A percentile compares a stretch with the other conserved stretches of the same genome.
phyloP scores from a whole-genome alignment of 768 basidiomycete species.

The Tephrocybe sp. region DNA sequence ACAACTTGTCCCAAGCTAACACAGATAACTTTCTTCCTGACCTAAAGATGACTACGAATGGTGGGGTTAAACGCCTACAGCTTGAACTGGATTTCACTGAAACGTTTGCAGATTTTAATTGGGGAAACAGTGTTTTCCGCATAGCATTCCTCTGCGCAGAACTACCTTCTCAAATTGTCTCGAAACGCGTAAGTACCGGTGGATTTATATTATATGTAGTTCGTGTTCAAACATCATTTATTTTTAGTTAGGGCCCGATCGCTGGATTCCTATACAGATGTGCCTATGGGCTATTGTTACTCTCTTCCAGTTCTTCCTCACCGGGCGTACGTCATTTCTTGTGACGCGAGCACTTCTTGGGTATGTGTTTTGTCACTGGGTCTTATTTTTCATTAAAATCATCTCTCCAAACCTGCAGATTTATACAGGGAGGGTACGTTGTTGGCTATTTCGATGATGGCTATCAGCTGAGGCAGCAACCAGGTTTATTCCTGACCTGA shows the following conservation, averaged over 20 bases:
- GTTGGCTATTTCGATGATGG: background rate
- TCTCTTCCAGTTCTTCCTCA: constrained; percentile 52
- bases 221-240: background rate
- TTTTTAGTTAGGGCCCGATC: constrained; percentile 53
- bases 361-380: constrained; percentile 18
- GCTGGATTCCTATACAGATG: constrained; percentile 62
- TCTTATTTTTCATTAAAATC: background rate
- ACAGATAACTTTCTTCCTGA: constrained; percentile 57
- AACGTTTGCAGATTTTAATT: constrained; percentile 43
- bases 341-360: constrained; percentile 46
- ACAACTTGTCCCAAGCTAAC: constrained; percentile 56
- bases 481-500: constrained; percentile 56
- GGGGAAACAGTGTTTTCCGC: constrained; percentile 53
- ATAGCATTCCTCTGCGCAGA: constrained; percentile 53
- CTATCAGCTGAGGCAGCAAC: background rate
- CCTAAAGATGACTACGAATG: constrained; percentile 49
- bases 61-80: constrained; percentile 3
- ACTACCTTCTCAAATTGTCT: constrained; percentile 60
- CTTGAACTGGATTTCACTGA: background rate
- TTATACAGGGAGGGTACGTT: constrained; percentile 45
- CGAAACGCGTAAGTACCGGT: constrained; percentile 42
- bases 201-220: background rate
- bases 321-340: constrained; percentile 49
- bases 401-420: constrained; percentile 17
- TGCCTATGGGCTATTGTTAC: constrained; percentile 53